Base-by-base conservation (phyloP, 2,329 filamentous ascomycete genomes). In the Curvularia hawaiiensis region DNA sequence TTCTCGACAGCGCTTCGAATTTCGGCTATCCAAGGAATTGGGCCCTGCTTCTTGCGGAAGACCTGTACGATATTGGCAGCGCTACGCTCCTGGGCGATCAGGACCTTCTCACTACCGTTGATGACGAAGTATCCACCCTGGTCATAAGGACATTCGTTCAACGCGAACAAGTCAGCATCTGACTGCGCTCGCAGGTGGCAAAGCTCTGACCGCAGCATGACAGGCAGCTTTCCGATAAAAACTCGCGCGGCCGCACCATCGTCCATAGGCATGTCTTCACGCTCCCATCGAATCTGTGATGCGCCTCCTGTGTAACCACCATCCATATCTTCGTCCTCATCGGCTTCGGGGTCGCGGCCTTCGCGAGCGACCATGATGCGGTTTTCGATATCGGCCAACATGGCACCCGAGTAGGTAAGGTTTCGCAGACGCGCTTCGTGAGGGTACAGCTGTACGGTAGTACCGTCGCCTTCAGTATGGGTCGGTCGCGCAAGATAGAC, bases 81-180 rank as follows among this genome's bases (percentile, higher is more conserved):
- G 74, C 93, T 97, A 61, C 95, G 90, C 78, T 99, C 95, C 76
- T 99, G 95, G 1, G 95, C 95, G 70, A 99, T 99, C 67, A 99
- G 81, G 22, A 99, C 95, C 83, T 99, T 99, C 75, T 99, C 95
- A 78, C 91, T 96, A 43, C 95, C 95, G 79, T 99, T 99, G 83
- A 99, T 99, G 70, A 99, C 92, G 74, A 99, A 99, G 79, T 99
- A 99, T 65, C 95, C 95, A 66, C 95, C 95, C 73, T 97, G 95
- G 72, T 99, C 95, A 77, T 97, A 99, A 0, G 95, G 95, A 67
- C 95, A 99, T 79, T 99, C 95, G 73, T 97, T 97, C 77, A 96
- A 88, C 46, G 90, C 84, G 75, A 96, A 98, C 1, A 99, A 83
- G 49, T 91, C 89, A 52, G 95, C 89, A 64, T 98, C 94, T 48